These are phyloP conservation scores for Aspergillus thermomutatus DNA, from an alignment of 2,329 filamentous ascomycete species.

Conservation along the genomic window DNA sequence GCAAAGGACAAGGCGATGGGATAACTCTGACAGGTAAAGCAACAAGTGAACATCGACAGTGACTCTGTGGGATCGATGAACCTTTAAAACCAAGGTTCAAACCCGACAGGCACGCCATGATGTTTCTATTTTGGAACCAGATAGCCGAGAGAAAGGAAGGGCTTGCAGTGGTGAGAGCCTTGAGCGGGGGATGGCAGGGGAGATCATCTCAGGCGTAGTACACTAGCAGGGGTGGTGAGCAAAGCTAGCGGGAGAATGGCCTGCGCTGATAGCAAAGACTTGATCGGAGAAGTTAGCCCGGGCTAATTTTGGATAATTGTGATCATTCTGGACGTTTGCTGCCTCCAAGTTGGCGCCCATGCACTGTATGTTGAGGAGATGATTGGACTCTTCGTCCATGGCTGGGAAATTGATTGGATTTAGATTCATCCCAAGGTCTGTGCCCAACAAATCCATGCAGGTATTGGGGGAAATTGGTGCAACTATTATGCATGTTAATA, in stretches of 20 bases:
- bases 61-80: slow-evolving; percentile 17
- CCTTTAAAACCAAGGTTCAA: slow-evolving; percentile 18
- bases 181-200: slow-evolving; percentile 8
- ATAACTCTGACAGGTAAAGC: slow-evolving; percentile 14
- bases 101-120: slow-evolving; percentile 12
- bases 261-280: background rate
- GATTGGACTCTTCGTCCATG: slow-evolving; percentile 14
- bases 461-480: background rate
- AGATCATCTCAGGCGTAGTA: slow-evolving; percentile 10
- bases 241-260: slow-evolving; percentile 4
- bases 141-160: slow-evolving; percentile 13
- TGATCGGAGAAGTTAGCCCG: slow-evolving; percentile 12
- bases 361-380: slow-evolving; percentile 4
- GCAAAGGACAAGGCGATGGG: slow-evolving; percentile 18
- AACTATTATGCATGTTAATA: background rate
- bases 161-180: slow-evolving; percentile 13
- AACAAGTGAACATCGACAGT: slow-evolving; percentile 5
- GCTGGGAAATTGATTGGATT: slow-evolving; percentile 17
- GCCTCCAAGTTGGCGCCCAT: slow-evolving; percentile 16
- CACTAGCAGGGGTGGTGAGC: slow-evolving; percentile 2
- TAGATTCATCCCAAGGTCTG: slow-evolving; percentile 9
- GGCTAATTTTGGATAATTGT: slow-evolving; percentile 25
- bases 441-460: slow-evolving; percentile 7
- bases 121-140: slow-evolving; percentile 23
- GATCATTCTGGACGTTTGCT: slow-evolving; percentile 3